phyloP scores from a whole-genome alignment of 192 early-diverging fungal species.

The Coemansia sp. region DNA sequence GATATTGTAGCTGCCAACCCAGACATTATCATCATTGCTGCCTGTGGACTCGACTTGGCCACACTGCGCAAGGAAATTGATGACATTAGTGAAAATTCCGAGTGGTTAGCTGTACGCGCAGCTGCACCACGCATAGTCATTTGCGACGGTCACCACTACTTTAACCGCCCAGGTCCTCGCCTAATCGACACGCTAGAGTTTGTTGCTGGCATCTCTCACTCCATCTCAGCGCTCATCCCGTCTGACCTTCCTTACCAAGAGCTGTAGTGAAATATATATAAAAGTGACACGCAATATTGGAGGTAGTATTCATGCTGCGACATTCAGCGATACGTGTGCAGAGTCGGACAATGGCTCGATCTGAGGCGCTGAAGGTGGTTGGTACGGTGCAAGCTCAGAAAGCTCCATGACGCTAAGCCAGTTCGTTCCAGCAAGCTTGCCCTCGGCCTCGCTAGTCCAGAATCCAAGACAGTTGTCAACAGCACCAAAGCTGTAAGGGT shows the following conservation, averaged over 20 bases:
- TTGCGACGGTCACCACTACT: slow-evolving; percentile 67
- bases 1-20: slow-evolving; percentile 37
- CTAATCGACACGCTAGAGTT: slow-evolving; percentile 64
- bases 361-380: slow-evolving; percentile 34
- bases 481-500: slow-evolving; percentile 84
- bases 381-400: slow-evolving; percentile 45
- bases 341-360: slow-evolving; percentile 4
- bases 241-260: slow-evolving; percentile 2
- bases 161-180: slow-evolving; percentile 63
- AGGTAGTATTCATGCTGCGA: not conserved
- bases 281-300: not conserved
- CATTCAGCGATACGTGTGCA: slow-evolving; percentile 20
- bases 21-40: slow-evolving; percentile 54
- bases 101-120: slow-evolving; percentile 17
- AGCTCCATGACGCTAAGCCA: slow-evolving; percentile 60
- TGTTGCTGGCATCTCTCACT: slow-evolving; percentile 24
- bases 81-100: not conserved
- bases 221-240: slow-evolving; percentile 6
- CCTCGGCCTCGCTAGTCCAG: slow-evolving; percentile 66
- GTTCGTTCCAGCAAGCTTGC: slow-evolving; percentile 63
- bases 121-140: slow-evolving; percentile 36
- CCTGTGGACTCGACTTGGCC: slow-evolving; percentile 58
- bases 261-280: not conserved
- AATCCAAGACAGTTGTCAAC: slow-evolving; percentile 86
- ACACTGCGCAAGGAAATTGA: slow-evolving; percentile 39